Conservation (phyloP, 1,284 basidiomycete genomes). For the Meira miltonrushii region DNA sequence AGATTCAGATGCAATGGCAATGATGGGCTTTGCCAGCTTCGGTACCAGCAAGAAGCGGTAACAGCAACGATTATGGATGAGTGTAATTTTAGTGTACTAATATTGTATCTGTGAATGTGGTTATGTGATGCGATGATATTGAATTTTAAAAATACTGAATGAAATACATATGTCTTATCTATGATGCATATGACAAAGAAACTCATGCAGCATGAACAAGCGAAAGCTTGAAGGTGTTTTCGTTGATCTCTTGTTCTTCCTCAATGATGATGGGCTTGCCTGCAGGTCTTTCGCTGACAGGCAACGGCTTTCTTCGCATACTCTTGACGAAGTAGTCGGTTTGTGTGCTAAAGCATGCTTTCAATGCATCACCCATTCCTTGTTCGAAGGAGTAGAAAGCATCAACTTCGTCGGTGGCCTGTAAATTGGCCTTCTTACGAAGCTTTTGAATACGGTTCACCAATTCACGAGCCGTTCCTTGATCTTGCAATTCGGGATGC, state of each 20-base stretch:
- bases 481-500: conserved; percentile 70
- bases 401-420: conserved; percentile 88
- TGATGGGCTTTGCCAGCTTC: conserved; percentile 93
- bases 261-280: conserved; percentile 63
- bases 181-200: background rate
- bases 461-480: conserved; percentile 84
- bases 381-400: conserved; percentile 80
- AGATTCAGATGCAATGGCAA: conserved; percentile 63
- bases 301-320: conserved; percentile 60
- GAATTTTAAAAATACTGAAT: background rate
- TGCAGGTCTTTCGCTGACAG: conserved; percentile 49
- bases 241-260: conserved; percentile 81
- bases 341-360: conserved; percentile 67
- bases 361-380: conserved; percentile 61
- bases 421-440: conserved; percentile 89
- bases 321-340: conserved; percentile 71
- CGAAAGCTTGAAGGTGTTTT: conserved; percentile 65
- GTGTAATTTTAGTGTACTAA: too few relatives aligned
- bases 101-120: too few relatives aligned
- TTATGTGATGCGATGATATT: background rate
- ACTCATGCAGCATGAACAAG: conserved; percentile 31
- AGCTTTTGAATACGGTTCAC: conserved; percentile 93
- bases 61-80: background rate
- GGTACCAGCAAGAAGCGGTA: conserved; percentile 62
- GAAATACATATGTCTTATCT: background rate